Percentiles rank a stretch among this genome's conserved stretches.
Evolutionary conservation across 169 alveolate genomes (phyloP).

Genomic region (Theileria parva): DNA sequence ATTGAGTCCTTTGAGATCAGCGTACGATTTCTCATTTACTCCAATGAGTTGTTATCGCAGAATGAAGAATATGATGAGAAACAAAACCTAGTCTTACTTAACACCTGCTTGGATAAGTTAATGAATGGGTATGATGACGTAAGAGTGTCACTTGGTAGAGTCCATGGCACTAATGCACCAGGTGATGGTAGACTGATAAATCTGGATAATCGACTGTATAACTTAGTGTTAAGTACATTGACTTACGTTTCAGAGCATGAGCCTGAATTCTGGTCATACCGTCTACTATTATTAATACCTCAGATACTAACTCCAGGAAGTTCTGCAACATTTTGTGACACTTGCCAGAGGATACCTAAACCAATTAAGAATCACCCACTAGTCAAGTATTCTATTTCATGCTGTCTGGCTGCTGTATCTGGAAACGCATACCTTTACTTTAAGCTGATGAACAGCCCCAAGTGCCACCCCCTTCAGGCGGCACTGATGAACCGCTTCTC

Average conservation of each 20-base stretch:
- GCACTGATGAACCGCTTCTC: conserved; percentile 63
- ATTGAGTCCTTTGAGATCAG: conserved; percentile 82
- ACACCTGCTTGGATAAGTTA: conserved; percentile 80
- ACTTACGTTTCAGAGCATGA: conserved; percentile 79
- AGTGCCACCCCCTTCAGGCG: conserved; percentile 52
- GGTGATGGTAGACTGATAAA: conserved; percentile 6
- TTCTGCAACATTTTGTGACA: conserved; percentile 69
- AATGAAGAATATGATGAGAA: conserved; percentile 75
- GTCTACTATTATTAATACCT: conserved; percentile 72
- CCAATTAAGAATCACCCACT: conserved; percentile 21
- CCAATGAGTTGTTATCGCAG: conserved; percentile 73
- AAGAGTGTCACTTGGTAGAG: conserved; percentile 10
- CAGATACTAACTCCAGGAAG: conserved; percentile 59
- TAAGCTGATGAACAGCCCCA: conserved; percentile 26
- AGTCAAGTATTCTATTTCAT: conserved; percentile 52
- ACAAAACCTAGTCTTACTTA: conserved; percentile 74
- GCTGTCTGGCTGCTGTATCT: conserved; percentile 44
- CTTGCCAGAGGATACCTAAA: conserved; percentile 65
- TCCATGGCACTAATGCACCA: not conserved
- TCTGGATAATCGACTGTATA: not conserved
- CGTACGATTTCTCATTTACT: conserved; percentile 75
- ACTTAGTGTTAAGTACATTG: conserved; percentile 47
- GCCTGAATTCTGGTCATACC: conserved; percentile 85
- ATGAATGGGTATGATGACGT: conserved; percentile 83
- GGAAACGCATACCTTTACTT: conserved; percentile 45